phyloP scores from a whole-genome alignment of 2,329 filamentous ascomycete genomes.

The Neobulgaria alba region DNA sequence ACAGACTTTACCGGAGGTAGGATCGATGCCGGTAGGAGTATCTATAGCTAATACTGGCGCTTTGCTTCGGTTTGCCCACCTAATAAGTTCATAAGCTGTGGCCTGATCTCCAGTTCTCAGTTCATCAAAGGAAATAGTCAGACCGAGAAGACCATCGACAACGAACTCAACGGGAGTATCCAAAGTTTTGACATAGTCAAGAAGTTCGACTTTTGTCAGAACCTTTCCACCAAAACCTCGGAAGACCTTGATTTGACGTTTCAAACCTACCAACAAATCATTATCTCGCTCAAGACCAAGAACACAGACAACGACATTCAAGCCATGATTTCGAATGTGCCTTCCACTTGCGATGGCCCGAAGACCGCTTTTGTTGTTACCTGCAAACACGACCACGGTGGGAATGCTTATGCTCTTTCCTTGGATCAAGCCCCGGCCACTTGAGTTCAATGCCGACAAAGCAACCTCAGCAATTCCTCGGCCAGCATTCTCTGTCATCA shows the following conservation, averaged over 20 bases:
- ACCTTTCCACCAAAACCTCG: conserved; percentile 74
- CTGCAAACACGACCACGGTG: conserved; percentile 69
- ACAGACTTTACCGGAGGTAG: conserved; percentile 59
- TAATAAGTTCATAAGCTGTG: conserved; percentile 80
- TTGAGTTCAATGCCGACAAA: conserved; percentile 52
- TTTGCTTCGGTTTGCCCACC: conserved; percentile 86
- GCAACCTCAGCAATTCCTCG: conserved; percentile 82
- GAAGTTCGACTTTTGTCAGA: conserved; percentile 50
- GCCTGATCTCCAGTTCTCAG: conserved; percentile 74
- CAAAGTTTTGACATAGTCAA: conserved; percentile 49
- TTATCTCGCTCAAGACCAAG: conserved; percentile 77
- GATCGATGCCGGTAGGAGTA: conserved; percentile 81
- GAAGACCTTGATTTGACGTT: conserved; percentile 76
- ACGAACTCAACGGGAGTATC: conserved; percentile 68
- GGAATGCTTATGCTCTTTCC: conserved; percentile 31
- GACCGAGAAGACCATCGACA: conserved; percentile 79
- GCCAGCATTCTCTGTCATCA: conserved; percentile 87
- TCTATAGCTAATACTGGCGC: conserved; percentile 81
- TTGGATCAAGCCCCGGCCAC: conserved; percentile 26
- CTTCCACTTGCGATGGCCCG: conserved; percentile 78
- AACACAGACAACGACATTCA: conserved; percentile 74
- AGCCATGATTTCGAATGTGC: conserved; percentile 75
- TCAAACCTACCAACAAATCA: conserved; percentile 71
- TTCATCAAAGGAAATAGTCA: conserved; percentile 83
- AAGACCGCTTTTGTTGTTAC: conserved; percentile 87